Evolutionary conservation across 257 asterid species (phyloP).

Genomic region (Nyctanthes arbortristis): DNA sequence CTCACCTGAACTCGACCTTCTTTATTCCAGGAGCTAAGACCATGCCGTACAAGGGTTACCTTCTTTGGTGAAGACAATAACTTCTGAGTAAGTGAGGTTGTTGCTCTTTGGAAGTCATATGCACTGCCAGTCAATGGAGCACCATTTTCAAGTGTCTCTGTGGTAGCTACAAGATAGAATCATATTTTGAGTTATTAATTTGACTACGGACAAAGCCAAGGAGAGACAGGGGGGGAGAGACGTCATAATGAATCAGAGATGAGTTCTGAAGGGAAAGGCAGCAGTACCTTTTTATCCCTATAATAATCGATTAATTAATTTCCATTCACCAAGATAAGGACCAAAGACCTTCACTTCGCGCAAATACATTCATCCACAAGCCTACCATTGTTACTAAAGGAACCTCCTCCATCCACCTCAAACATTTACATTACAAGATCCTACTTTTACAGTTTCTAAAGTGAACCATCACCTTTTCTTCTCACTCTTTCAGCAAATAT

Average conservation of each 20-base stretch:
- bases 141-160: slow-evolving; percentile 43
- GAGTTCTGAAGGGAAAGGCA: too few species aligned
- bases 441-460: neutral
- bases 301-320: too few species aligned
- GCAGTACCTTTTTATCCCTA: neutral
- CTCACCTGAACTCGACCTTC: slow-evolving; percentile 87
- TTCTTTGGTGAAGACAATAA: slow-evolving; percentile 63
- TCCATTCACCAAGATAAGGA: neutral
- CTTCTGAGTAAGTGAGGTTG: slow-evolving; percentile 57
- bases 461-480: neutral
- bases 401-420: neutral
- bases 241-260: neutral
- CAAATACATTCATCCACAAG: neutral
- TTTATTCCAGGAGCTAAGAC: slow-evolving; percentile 78
- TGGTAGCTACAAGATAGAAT: neutral
- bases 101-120: slow-evolving; percentile 58
- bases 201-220: neutral
- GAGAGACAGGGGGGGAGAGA: neutral
- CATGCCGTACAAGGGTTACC: slow-evolving; percentile 72
- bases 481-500: neutral
- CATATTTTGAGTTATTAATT: neutral
- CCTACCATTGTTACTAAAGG: neutral
- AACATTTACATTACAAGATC: neutral
- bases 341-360: neutral
- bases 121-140: slow-evolving; percentile 69